phyloP scores from a whole-genome alignment of 257 asterid genomes.

The Buddleja alternifolia region DNA sequence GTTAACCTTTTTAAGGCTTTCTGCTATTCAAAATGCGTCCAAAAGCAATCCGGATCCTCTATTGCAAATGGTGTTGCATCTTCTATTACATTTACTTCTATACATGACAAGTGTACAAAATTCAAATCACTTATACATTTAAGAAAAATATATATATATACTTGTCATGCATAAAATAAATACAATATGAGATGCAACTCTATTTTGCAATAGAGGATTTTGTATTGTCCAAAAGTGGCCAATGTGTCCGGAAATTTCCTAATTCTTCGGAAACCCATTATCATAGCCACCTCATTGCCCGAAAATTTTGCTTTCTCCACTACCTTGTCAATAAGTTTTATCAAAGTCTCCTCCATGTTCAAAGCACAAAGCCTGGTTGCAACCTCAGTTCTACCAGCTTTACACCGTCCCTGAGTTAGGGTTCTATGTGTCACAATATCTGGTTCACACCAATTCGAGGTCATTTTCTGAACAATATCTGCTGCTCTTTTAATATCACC shows the following conservation, averaged over 20 bases:
- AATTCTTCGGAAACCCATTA: conserved; percentile 73
- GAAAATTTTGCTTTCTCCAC: conserved; percentile 59
- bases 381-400: conserved; percentile 69
- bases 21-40: conserved; percentile 61
- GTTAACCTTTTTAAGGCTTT: conserved; percentile 46
- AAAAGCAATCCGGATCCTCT: too few relatives aligned
- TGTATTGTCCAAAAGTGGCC: conserved; percentile 60
- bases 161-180: too few relatives aligned
- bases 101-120: too few relatives aligned
- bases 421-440: conserved; percentile 83
- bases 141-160: too few relatives aligned
- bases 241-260: conserved; percentile 77
- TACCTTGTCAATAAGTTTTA: conserved; percentile 59
- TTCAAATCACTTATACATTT: too few relatives aligned
- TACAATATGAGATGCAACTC: too few relatives aligned
- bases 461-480: conserved; percentile 80
- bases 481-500: conserved; percentile 92
- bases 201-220: too few relatives aligned
- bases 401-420: conserved; percentile 82
- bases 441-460: conserved; percentile 79
- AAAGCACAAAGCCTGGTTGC: conserved; percentile 71
- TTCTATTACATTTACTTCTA: too few relatives aligned
- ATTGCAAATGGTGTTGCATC: too few relatives aligned
- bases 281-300: conserved; percentile 67
- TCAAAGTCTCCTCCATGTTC: conserved; percentile 73